phyloP scores from a whole-genome alignment of 352 stramenopile genomes.

The Detonula confervacea region DNA sequence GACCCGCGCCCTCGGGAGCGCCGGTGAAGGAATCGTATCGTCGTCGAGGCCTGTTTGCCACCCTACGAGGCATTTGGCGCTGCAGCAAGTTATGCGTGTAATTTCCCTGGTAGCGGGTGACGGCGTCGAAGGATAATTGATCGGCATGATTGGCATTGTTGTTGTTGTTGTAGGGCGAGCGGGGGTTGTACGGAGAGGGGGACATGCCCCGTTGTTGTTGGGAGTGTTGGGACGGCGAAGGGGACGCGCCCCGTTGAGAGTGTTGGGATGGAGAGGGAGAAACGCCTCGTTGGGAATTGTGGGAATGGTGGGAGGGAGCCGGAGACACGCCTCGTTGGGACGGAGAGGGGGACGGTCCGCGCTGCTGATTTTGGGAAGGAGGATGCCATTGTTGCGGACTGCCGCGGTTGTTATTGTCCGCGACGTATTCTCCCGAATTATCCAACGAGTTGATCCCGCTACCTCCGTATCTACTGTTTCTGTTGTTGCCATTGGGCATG shows the following conservation, averaged over 20 bases:
- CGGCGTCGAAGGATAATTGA: conserved; percentile 20
- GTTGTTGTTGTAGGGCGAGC: not conserved
- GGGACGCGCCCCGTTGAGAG: not conserved
- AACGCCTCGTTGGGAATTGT: not conserved
- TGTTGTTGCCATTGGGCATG: not conserved
- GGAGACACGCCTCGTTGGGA: not conserved
- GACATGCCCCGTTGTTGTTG: conserved; percentile 3
- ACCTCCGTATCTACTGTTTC: not conserved
- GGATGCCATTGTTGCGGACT: not conserved
- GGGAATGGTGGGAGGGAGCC: too few relatives aligned
- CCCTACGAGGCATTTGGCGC: not conserved
- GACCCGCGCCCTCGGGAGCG: not conserved
- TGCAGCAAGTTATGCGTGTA: conserved; percentile 17
- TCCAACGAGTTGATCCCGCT: conserved; percentile 8
- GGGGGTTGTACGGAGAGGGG: not conserved
- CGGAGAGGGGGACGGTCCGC: not conserved
- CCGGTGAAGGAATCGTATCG: conserved; percentile 35
- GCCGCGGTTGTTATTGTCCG: conserved; percentile 1
- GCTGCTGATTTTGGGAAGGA: not conserved
- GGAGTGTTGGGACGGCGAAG: not conserved
- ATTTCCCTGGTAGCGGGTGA: conserved; percentile 21
- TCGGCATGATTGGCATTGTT: conserved; percentile 6
- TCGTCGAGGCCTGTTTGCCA: conserved; percentile 10
- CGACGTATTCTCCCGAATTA: conserved; percentile 12
- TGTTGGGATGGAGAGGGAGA: not conserved